These are phyloP conservation scores for Sisymbrium irio DNA, from an alignment of 345 rosid species.

Conservation along the genomic window DNA sequence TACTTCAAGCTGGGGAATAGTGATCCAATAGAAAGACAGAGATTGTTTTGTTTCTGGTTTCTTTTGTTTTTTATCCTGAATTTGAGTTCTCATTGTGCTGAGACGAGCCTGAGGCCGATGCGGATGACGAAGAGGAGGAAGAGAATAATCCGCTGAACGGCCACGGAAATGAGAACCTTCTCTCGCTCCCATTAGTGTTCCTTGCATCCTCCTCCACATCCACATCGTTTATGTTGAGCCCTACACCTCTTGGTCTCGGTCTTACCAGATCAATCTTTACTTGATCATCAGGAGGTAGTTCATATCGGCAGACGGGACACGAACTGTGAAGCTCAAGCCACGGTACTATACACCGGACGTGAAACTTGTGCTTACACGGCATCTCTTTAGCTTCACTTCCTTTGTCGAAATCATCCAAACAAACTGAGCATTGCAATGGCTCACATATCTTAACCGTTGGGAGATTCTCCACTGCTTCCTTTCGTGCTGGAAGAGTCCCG, in stretches of 20 bases:
- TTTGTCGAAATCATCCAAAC: constrained; percentile 43
- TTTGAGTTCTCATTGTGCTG: constrained; percentile 41
- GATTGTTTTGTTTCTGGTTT: not conserved
- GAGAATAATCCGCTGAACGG: constrained; percentile 73
- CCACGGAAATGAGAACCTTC: constrained; percentile 77
- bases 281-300: constrained; percentile 41
- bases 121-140: constrained; percentile 45
- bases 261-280: constrained; percentile 44
- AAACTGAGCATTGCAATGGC: constrained; percentile 38
- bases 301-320: constrained; percentile 58
- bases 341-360: constrained; percentile 46
- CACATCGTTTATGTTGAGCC: constrained; percentile 15
- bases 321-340: constrained; percentile 67
- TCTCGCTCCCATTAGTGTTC: constrained; percentile 33
- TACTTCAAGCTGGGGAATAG: constrained; percentile 12
- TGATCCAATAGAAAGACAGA: constrained; percentile 1
- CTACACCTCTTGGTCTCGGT: constrained; percentile 23
- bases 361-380: constrained; percentile 65
- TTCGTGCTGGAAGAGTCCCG: constrained; percentile 76
- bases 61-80: not conserved
- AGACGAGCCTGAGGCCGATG: constrained; percentile 31
- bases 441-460: constrained; percentile 56
- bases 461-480: constrained; percentile 69
- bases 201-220: constrained; percentile 44
- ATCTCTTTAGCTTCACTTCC: constrained; percentile 62